These are phyloP conservation scores for Cynara cardunculus DNA, from an alignment of 129 eudicot genomes.

Conservation along the genomic window DNA sequence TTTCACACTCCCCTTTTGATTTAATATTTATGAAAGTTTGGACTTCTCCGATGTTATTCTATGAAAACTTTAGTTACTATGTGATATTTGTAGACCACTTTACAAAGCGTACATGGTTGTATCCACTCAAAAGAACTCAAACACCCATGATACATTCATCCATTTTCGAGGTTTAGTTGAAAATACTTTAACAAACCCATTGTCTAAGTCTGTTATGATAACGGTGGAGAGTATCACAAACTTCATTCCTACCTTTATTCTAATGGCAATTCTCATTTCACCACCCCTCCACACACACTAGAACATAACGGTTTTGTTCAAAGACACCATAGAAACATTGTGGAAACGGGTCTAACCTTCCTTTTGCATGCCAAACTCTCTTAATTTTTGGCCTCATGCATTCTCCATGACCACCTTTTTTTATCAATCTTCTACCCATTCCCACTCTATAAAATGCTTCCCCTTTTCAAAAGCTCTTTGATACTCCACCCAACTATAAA, in stretches of 20 bases:
- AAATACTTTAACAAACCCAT: background rate
- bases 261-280: background rate
- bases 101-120: background rate
- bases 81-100: background rate
- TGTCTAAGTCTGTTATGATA: background rate
- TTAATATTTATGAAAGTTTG: background rate
- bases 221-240: slow-evolving; percentile 1
- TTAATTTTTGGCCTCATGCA: background rate
- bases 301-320: background rate
- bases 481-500: background rate
- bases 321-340: background rate
- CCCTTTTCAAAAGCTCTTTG: background rate
- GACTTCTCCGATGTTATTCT: background rate
- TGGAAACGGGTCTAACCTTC: background rate
- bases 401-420: background rate
- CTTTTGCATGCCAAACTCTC: background rate
- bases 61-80: background rate
- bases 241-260: background rate
- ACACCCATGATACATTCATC: background rate
- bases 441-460: background rate
- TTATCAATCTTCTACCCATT: background rate
- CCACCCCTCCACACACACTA: background rate
- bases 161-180: background rate
- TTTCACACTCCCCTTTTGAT: background rate
- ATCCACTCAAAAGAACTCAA: background rate